Evolutionary conservation across 192 early-diverging fungal genomes (phyloP), one percentile per base, ranked within the genome.

Genomic region (Entophlyctis luteolus): DNA sequence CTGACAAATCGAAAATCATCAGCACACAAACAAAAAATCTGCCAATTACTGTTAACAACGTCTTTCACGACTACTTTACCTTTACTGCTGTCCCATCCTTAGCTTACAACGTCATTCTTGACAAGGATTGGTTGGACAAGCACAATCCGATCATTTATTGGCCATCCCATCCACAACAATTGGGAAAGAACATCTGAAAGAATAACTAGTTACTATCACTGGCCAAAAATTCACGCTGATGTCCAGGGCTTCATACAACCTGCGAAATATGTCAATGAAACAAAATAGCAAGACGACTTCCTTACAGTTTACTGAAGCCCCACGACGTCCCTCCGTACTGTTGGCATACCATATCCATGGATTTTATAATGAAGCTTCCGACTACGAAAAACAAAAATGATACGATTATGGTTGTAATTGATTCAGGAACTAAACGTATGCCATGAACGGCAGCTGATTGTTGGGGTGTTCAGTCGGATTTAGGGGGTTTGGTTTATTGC

Each of bases 221-320:
- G 58, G 58, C 58, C 58, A 10, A 59, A 59, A 39, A 4, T 59
- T 34, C 34, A 45, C 39, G 3, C 4, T 33, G 31, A 56, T 10
- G 31, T 56, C 55, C 55, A 56, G 32, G n/a, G 8, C 28, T 56
- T 56, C 22, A 33, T 56, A 16, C 55, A 56, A 33, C 28, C 5
- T 65, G 62, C 25, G 62, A 65, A 20, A 6, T 49, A 25, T 65
- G 62, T 34, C 62, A 65, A 52, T 33, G 62, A 35, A n/a, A 54
- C 59, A 62, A 62, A 45, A 35, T 39, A 22, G 38, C 39, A 18
- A 23, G 42, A n/a, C 32, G 53, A 6, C 65, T 67, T 16, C 62
- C 48, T 12, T 55, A 65, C 25, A 49, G 62, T 3, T 45, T 65
- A 6, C 48, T 65, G 3, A 18, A 65, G 32, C 62, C 32, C 5